Conservation (phyloP, 2,329 filamentous ascomycete species). For the Zymoseptoria passerinii region DNA sequence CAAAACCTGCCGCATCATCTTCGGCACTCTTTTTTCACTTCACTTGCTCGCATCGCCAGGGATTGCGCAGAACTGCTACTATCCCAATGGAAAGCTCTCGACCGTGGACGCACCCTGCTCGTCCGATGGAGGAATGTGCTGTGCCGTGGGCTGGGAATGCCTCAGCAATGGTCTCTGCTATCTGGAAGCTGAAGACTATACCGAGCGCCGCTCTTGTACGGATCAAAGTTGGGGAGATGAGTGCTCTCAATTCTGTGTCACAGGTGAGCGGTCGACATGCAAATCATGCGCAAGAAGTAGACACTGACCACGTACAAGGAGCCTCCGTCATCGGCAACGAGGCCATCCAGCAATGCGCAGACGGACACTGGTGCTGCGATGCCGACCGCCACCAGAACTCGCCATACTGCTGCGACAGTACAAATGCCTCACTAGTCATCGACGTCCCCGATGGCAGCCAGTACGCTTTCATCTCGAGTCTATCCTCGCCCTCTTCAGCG, state of each 20-base stretch:
- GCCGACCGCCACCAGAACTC: constrained; percentile 11
- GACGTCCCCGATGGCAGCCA: constrained; percentile 8
- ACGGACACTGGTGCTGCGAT: constrained; percentile 29
- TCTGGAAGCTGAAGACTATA: constrained; percentile 17
- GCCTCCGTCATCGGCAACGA: constrained; percentile 20
- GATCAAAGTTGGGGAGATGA: constrained; percentile 25
- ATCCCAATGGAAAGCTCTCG: constrained; percentile 27
- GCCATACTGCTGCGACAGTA: constrained; percentile 14
- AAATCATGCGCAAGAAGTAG: not conserved
- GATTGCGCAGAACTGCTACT: constrained; percentile 28
- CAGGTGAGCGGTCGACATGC: not conserved
- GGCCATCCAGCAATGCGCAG: constrained; percentile 23
- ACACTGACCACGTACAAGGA: not conserved
- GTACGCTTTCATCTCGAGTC: constrained; percentile 15
- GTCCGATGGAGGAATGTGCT: constrained; percentile 24
- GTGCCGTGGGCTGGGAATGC: constrained; percentile 30
- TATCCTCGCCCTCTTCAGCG: constrained; percentile 6
- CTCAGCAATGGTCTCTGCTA: constrained; percentile 29
- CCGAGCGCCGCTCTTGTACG: constrained; percentile 30
- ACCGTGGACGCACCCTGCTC: constrained; percentile 21
- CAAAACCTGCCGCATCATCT: not conserved
- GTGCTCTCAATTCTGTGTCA: constrained; percentile 24
- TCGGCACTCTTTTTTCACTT: constrained; percentile 5
- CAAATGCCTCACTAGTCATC: constrained; percentile 13
- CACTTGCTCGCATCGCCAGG: constrained; percentile 5